Conservation (phyloP, 2,329 filamentous ascomycete genomes). For the Aureobasidium sp. region DNA sequence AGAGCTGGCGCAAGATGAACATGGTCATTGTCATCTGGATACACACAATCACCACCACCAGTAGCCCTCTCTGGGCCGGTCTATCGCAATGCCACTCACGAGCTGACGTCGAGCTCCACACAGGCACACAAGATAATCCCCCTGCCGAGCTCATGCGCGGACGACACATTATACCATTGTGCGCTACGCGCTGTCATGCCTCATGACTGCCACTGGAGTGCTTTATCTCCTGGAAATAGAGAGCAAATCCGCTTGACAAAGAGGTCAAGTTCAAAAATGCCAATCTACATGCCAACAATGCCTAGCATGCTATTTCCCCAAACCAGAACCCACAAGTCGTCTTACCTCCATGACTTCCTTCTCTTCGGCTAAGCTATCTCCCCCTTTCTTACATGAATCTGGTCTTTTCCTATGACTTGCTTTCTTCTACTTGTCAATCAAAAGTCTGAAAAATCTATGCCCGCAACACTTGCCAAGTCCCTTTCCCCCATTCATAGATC, state of each 20-base stretch:
- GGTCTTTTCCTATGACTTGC: background rate
- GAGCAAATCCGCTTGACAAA: background rate
- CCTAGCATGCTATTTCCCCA: no score
- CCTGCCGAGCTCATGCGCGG: background rate
- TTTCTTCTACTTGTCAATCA: background rate
- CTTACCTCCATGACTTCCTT: no score
- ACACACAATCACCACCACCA: background rate
- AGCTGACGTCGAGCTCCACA: background rate
- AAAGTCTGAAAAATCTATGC: background rate
- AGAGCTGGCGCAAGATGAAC: constrained; percentile 30
- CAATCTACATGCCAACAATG: background rate
- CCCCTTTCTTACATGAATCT: background rate
- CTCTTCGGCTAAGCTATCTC: no score
- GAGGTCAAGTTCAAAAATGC: background rate
- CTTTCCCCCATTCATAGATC: background rate
- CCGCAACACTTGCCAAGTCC: background rate
- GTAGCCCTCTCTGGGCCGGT: background rate
- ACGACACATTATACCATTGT: no score
- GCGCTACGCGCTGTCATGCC: background rate
- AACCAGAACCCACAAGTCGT: no score
- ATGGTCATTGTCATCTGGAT: background rate
- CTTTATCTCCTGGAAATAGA: no score
- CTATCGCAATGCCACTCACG: background rate
- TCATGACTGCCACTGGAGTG: background rate
- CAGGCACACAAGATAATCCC: background rate